Base-by-base conservation (phyloP, 164 flowering plant species). In the Cinnamomum chago region DNA sequence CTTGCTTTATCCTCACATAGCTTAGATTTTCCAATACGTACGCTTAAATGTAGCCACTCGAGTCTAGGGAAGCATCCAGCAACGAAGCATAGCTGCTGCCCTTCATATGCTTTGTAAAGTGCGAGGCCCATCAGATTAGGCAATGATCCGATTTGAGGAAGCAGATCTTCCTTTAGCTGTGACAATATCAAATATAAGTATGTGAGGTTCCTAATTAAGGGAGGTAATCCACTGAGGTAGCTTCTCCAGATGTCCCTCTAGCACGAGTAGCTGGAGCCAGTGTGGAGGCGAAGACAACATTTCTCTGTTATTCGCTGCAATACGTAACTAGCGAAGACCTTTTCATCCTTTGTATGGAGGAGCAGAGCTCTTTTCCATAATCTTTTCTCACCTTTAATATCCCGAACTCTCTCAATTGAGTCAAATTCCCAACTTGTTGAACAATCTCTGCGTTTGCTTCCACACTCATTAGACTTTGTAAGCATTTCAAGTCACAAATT, bases 21-120 rank as follows among this genome's bases (percentile, higher is more conserved):
- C 58, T 76, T 73, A 85, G 60, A 5, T 58, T 40, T 18, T 2
- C 2, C 40, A 82, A 78, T n/a, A n/a, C n/a, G n/a, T 60, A 71
- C 73, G 25, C 50, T 30, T 27, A 84, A 62, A 6, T 50, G 58
- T 25, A 85, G 79, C 50, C 65, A 77, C 50, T 40, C 77, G 24
- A 87, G 86, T 50, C 62, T 78, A 28, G 80, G 82, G 66, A 84
- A 84, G 68, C 78, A 78, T 12, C 70, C 80, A 11, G 65, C 72
- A 17, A 24, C 60, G 74, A 82, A 85, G 5, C 71, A 30, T 68
- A 85, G n/a, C 10, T 50, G 50, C 24, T 75, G 58, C 27, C 85
- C 85, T 74, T 47, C 62, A 24, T 72, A 82, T 18, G 85, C 81
- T 20, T 82, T 73, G 11, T 68, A 50, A 5, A 84, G 84, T 71